Percentiles rank a stretch among this genome's conserved stretches.
phyloP scores from a whole-genome alignment of 2,329 filamentous ascomycete species.

The Aureobasidium melanogenum region DNA sequence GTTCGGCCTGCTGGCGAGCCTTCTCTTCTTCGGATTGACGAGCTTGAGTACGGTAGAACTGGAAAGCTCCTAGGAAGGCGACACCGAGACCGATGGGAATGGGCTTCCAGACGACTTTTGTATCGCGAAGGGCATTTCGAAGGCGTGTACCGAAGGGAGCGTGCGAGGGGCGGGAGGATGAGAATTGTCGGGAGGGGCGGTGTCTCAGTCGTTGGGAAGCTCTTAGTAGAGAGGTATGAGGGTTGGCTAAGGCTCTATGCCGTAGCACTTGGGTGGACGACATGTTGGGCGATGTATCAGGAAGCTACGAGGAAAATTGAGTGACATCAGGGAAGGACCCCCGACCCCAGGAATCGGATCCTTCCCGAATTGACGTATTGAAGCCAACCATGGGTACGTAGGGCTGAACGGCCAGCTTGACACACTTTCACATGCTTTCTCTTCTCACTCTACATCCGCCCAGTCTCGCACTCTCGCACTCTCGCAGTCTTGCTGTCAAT shows the following conservation, averaged over 20 bases:
- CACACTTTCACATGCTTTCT: not conserved
- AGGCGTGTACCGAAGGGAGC: slow-evolving; percentile 50
- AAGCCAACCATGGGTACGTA: not conserved
- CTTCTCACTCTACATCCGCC: too few species aligned
- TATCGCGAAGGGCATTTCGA: slow-evolving; percentile 50
- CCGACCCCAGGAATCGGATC: not conserved
- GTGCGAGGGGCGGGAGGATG: slow-evolving; percentile 25
- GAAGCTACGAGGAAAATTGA: not conserved
- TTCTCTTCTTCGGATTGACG: slow-evolving; percentile 42
- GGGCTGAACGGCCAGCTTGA: slow-evolving; percentile 2
- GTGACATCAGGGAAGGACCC: slow-evolving; percentile 1
- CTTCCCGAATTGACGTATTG: not conserved
- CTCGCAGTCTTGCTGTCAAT: not conserved
- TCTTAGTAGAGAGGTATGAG: not conserved
- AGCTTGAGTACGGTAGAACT: slow-evolving; percentile 67
- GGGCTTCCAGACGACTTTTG: slow-evolving; percentile 76
- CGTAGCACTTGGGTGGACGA: not conserved
- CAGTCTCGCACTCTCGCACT: not conserved
- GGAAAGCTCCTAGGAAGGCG: slow-evolving; percentile 71
- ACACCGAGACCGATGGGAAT: slow-evolving; percentile 83
- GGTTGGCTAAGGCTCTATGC: not conserved
- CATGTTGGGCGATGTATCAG: not conserved
- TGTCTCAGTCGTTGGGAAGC: not conserved
- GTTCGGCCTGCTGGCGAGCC: slow-evolving; percentile 28
- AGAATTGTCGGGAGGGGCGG: slow-evolving; percentile 1